Evolutionary conservation across 495 filamentous ascomycete species (phyloP), one percentile per base, ranked within the genome.

Genomic region (Hyphodiscus hymeniophilus): DNA sequence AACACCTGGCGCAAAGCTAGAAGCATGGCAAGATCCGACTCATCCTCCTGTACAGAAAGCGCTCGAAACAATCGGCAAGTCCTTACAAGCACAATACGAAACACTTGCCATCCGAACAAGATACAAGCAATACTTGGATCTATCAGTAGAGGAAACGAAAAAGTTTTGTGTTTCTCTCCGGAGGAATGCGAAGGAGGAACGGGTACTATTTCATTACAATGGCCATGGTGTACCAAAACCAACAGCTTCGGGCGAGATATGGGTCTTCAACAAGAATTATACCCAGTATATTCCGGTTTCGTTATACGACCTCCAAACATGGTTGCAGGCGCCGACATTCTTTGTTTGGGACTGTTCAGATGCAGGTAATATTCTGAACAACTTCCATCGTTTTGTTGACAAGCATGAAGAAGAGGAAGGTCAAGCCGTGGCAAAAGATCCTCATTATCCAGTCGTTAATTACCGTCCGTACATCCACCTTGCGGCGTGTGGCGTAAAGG

Each of bases 251-350:
- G 92, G 92, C 8, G 92, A 99, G 64, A 94, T 99, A 11, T 99
- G 92, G 92, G 94, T 97, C 2, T 98, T 99, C 66, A 99, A 99
- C 67, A 90, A 87, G 51, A 95, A 86, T 55, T 99, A 95, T 61
- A 99, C 92, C 0, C 92, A 99, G 64, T 99, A 99, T 57, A 99
- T 99, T 24, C 92, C 92, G 0, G 85, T 99, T 38, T 95, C 91
- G 1, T 67, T 99, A 7, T 97, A 95, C 61, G 92, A 99, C 55
- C 74, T 99, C 18, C 94, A 97, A 62, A 80, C 81, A 18, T 99
- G 94, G 94, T 79, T 99, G 3, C 91, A 89, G 34, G 90, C 89
- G 0, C 92, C 92, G 2, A 94, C 89, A 46, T 79, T 99, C 26
- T 97, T 91, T 59, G 94, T 99, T 32, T 99, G 91, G 73, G 92